These are phyloP conservation scores for Fusarium decemcellulare DNA, from an alignment of 2,329 filamentous ascomycete genomes.

Conservation along the genomic window DNA sequence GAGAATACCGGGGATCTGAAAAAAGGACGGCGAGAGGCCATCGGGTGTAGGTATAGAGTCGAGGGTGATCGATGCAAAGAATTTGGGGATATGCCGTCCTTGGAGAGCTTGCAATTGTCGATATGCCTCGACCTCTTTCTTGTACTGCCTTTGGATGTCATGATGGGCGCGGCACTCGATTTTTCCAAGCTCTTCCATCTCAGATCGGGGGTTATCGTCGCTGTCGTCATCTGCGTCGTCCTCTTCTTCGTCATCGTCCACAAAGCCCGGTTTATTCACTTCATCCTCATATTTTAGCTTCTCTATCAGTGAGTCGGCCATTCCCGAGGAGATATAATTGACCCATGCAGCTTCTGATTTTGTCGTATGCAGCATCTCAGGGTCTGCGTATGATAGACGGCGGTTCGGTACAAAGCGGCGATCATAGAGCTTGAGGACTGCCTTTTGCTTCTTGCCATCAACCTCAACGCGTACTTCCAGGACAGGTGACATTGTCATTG, in stretches of 20 bases:
- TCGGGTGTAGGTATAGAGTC: not conserved
- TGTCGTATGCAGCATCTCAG: not conserved
- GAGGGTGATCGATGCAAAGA: not conserved
- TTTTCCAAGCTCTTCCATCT: not conserved
- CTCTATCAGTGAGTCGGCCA: not conserved
- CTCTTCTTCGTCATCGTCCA: not conserved
- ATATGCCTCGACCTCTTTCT: not conserved
- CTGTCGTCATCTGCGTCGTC: not conserved
- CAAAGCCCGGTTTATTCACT: not conserved
- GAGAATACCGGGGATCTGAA: constrained; percentile 5
- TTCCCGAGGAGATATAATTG: not conserved
- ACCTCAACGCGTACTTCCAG: not conserved
- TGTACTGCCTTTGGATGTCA: not conserved
- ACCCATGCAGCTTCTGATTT: not conserved
- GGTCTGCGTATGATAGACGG: not conserved
- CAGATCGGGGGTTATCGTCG: not conserved
- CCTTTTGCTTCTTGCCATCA: not conserved
- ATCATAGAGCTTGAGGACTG: not conserved
- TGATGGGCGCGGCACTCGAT: not conserved
- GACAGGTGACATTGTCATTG: not conserved
- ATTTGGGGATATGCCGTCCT: not conserved
- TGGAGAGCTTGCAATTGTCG: not conserved
- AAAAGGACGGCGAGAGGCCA: not conserved
- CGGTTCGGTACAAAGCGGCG: not conserved
- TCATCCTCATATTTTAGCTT: not conserved